Evolutionary conservation across 148 eudicot genomes (phyloP).

Genomic region (Chenopodium berlandieri): DNA sequence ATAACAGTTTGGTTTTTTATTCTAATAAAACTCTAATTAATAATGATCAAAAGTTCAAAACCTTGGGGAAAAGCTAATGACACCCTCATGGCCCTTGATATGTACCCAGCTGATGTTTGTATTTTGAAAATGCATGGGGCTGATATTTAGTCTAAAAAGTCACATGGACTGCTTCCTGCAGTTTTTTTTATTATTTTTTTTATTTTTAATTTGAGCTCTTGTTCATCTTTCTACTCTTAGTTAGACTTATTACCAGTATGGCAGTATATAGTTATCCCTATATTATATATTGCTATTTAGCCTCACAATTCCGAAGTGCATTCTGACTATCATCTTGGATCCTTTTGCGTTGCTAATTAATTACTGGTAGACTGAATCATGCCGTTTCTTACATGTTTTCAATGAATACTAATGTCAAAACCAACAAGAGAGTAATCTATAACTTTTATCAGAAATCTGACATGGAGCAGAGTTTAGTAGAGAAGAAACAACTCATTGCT

Average conservation of each 20-base stretch:
- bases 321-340: too few relatives aligned
- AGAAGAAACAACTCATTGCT: conserved; percentile 50
- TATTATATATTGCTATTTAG: background rate
- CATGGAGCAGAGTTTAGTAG: conserved; percentile 57
- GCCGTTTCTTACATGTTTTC: background rate
- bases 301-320: background rate
- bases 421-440: conserved; percentile 1
- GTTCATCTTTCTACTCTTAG: background rate
- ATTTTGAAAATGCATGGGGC: too few relatives aligned
- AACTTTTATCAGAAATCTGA: conserved; percentile 45
- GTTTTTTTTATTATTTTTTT: too few relatives aligned
- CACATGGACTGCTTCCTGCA: background rate
- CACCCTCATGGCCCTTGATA: background rate
- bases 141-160: background rate
- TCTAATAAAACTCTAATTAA: too few relatives aligned
- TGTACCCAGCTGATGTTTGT: background rate
- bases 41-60: too few relatives aligned
- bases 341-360: background rate
- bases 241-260: background rate
- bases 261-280: too few relatives aligned
- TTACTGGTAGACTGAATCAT: background rate
- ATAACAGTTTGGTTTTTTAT: too few relatives aligned
- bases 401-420: background rate
- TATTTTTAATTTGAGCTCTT: background rate
- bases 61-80: background rate